Evolutionary conservation across 805 yeast genomes (phyloP), one percentile per base, ranked within the genome.

Genomic region (Kuraishia piskuri): DNA sequence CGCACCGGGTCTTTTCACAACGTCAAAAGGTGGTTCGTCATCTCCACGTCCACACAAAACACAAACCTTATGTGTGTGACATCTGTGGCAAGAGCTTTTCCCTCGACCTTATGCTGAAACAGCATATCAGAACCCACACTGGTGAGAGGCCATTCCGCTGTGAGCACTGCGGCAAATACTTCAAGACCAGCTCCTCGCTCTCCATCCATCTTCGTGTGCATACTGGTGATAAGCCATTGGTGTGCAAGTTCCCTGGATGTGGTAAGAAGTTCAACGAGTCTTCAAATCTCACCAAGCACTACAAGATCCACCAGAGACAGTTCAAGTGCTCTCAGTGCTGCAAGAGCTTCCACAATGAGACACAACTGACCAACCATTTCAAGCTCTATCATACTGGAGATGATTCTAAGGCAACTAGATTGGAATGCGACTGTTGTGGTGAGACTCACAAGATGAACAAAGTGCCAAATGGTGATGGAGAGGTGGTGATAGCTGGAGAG

Each of bases 141-240:
- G 97, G 97, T 2, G 97, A 90, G 61, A 87, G 83, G 62, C 98
- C 98, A 1, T 90, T 77, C 65, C 67, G 67, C 52, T 92, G 99
- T 67, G 72, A 76, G 23, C 63, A 73, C 1, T 92, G 99, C 67
- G 84, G 79, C 3, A 91, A 90, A 65, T 65, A 72, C 23, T 92
- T 92, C 71, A 86, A 96, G 10, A 89, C 96, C 1, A 79, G 88
- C 25, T 84, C 94, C 3, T 84, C 94, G 17, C 72, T 91, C 48
- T 85, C 90, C 1, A 89, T 92, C 26, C 98, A 94, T 69, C 68
- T 78, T 49, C 74, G 98, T 56, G 84, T 84, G 1, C 99, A 92
- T 67, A 87, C 96, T 0, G 97, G 97, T 1, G 92, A 86, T 55
- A 89, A 86, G 66, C 97, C 97, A 2, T 71, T 92, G 58, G 72